Evolutionary conservation across 2,329 filamentous ascomycete species (phyloP).

Genomic region (Trichoderma simmonsii): DNA sequence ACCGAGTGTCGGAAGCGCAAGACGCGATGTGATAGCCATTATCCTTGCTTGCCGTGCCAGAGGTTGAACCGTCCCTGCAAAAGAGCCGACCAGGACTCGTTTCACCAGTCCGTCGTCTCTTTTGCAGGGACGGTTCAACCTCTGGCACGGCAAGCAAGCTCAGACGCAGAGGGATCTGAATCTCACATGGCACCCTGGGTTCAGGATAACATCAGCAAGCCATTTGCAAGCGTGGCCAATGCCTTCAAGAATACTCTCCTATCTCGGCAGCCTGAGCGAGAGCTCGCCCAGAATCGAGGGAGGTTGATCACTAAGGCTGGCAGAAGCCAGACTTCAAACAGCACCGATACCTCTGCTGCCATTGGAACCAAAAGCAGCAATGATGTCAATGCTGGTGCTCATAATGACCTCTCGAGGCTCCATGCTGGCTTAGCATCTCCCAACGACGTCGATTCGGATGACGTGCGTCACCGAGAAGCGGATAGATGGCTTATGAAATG

Average conservation of each 20-base stretch:
- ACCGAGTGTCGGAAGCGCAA: background rate
- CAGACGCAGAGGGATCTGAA: background rate
- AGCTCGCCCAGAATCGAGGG: background rate
- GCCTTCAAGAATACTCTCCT: background rate
- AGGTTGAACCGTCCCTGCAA: background rate
- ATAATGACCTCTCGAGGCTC: background rate
- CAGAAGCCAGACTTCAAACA: background rate
- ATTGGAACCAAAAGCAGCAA: background rate
- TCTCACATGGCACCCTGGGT: background rate
- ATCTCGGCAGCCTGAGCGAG: background rate
- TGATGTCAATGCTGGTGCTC: background rate
- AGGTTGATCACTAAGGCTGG: background rate
- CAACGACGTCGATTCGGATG: background rate
- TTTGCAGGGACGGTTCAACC: too few species aligned
- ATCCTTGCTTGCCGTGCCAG: background rate
- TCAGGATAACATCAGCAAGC: background rate
- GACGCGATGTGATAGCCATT: background rate
- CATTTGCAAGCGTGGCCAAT: background rate
- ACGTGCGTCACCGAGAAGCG: background rate
- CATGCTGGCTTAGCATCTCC: background rate
- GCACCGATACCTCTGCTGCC: background rate
- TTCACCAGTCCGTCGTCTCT: fast-evolving
- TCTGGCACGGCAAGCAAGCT: too few species aligned
- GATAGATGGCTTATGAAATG: background rate
- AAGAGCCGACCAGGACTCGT: background rate